phyloP scores from a whole-genome alignment of 2,329 filamentous ascomycete species.

The Hypomyces perniciosus region DNA sequence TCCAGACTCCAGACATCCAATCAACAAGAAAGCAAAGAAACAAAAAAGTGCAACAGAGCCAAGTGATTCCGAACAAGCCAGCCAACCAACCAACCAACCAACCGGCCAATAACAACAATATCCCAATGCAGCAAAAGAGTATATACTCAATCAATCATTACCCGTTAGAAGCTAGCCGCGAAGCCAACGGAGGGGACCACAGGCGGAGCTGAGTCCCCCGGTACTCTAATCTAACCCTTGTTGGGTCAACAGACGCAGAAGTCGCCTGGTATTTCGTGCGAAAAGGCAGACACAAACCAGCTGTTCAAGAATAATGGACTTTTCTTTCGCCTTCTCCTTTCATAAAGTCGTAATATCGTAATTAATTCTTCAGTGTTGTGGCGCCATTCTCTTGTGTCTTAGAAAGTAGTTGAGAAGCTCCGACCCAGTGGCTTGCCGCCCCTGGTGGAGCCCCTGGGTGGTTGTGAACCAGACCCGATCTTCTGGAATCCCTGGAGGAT shows the following conservation, averaged over 20 bases:
- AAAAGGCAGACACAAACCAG: background rate
- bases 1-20: constrained; percentile 25
- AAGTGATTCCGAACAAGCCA: constrained; percentile 15
- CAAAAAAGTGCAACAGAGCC: constrained; percentile 12
- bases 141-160: constrained; percentile 24
- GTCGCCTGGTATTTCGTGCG: constrained; percentile 3
- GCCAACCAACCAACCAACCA: constrained; percentile 8
- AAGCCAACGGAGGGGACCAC: constrained; percentile 22
- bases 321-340: constrained; percentile 5
- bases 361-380: constrained; percentile 8
- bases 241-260: background rate
- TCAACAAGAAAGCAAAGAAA: constrained; percentile 9
- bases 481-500: constrained; percentile 71
- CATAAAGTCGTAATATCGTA: constrained; percentile 18
- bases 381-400: constrained; percentile 3
- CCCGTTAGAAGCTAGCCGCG: constrained; percentile 25
- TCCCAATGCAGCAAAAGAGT: constrained; percentile 17
- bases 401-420: constrained; percentile 29
- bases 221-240: background rate
- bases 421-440: constrained; percentile 25
- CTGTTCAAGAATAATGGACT: background rate
- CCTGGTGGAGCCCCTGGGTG: constrained; percentile 17
- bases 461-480: constrained; percentile 51
- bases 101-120: constrained; percentile 17
- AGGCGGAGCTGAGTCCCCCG: constrained; percentile 3